Evolutionary conservation across 352 stramenopile species (phyloP), one percentile per base, ranked within the genome.

Genomic region (Pythium guiyangense): DNA sequence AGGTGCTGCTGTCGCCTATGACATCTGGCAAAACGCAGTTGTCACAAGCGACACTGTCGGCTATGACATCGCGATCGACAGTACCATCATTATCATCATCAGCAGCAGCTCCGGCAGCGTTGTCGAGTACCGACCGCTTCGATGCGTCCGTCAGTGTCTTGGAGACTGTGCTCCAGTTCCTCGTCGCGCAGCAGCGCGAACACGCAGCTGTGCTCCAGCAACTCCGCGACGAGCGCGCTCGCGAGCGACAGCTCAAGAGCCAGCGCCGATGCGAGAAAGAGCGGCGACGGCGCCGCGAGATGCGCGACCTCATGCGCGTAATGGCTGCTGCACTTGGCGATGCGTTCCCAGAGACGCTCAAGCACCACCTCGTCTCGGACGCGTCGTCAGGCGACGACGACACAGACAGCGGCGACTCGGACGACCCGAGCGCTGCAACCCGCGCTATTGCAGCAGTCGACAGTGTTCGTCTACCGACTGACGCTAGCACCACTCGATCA

Each of bases 291-390:
- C 55, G 63, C 9, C 57, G 61, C 29, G 68, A 86, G 45, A 75
- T 73, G 54, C 71, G 70, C n/a, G 70, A 86, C 31, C 58, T 86
- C 42, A 84, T 88, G 74, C 51, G 75, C n/a, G 62, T 79, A 20
- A 70, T 88, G 60, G 58, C 55, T 2, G 69, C 73, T 12, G 51
- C 81, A 31, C 52, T 86, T 2, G 71, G 67, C 14, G 67, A 75
- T 55, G 69, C 64, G 42, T 84, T 86, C 57, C 73, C 77, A 0
- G 54, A 59, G 15, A 64, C 73, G 15, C 55, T 88, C 26, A 67
- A 62, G 18, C 65, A 74, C 45, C 67, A 83, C 45, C 40, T 84
- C 5, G 56, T 64, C 50, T n/a, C 15, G 4, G 31, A 39, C n/a
- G 12, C 11, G 14, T 22, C 37, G 27, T 26, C 15, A 10, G n/a